Percentiles rank a stretch among this genome's conserved stretches.
Evolutionary conservation across 176 grass and related monocot species (phyloP).

Genomic region (Alloteropsis semialata): DNA sequence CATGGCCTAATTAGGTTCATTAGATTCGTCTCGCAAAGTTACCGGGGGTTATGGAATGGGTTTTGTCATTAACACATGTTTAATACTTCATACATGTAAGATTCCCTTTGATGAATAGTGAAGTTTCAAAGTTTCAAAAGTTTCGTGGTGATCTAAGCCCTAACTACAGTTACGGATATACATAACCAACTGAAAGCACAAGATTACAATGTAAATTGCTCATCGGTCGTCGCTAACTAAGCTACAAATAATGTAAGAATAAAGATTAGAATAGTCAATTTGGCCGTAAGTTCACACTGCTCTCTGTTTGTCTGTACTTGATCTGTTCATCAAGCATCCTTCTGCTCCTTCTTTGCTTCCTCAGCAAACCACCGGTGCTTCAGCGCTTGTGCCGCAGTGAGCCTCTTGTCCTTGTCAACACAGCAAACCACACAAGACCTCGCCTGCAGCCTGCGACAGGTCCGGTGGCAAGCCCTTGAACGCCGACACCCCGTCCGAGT

Average conservation of each 20-base stretch:
- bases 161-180: neutral
- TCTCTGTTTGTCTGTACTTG: neutral
- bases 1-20: too few relatives aligned
- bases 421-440: slow-evolving; percentile 38
- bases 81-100: too few relatives aligned
- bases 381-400: neutral
- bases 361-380: neutral
- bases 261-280: neutral
- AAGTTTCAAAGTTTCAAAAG: too few relatives aligned
- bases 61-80: too few relatives aligned
- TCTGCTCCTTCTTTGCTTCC: neutral
- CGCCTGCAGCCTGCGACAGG: slow-evolving; percentile 16
- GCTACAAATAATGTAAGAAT: neutral
- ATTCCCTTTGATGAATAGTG: too few relatives aligned
- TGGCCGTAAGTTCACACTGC: neutral
- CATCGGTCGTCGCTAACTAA: neutral
- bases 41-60: too few relatives aligned
- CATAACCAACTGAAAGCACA: neutral
- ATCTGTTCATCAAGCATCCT: neutral
- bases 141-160: too few relatives aligned
- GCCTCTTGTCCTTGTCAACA: slow-evolving; percentile 11
- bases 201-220: neutral
- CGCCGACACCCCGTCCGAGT: neutral
- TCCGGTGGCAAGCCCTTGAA: neutral
- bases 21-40: too few relatives aligned